phyloP scores from a whole-genome alignment of 257 asterid genomes.

The Fraxinus cuspidata region DNA sequence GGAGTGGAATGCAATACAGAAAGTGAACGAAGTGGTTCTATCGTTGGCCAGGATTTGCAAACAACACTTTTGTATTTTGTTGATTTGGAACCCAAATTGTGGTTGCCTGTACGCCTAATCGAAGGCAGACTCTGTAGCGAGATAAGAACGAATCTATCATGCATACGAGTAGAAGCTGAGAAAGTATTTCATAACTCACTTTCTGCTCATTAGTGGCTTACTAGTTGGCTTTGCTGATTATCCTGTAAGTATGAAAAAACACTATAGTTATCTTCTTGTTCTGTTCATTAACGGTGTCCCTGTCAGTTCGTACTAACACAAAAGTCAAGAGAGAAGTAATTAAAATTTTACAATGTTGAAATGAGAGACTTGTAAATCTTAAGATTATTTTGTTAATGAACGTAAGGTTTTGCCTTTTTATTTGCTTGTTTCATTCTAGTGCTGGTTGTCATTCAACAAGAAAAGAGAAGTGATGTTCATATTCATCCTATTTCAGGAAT shows the following conservation, averaged over 20 bases:
- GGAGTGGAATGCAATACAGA: constrained; percentile 38
- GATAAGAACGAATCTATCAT: constrained; percentile 59
- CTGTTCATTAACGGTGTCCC: background rate
- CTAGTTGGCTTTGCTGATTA: constrained; percentile 12
- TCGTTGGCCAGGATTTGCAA: constrained; percentile 38
- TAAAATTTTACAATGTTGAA: background rate
- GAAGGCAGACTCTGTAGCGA: constrained; percentile 78
- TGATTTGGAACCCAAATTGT: constrained; percentile 72
- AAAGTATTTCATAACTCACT: constrained; percentile 36
- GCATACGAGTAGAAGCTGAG: constrained; percentile 67
- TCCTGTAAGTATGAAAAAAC: constrained; percentile 19
- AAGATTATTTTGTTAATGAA: background rate
- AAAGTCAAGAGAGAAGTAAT: background rate
- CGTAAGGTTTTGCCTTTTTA: background rate
- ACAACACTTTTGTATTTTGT: constrained; percentile 65
- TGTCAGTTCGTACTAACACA: background rate
- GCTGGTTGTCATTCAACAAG: background rate
- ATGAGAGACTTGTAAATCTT: background rate
- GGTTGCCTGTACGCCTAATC: constrained; percentile 80
- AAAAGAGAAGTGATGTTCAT: background rate
- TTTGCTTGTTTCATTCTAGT: constrained; percentile 2
- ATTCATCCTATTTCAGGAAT: constrained; percentile 19
- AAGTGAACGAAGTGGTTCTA: constrained; percentile 31
- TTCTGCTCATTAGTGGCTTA: constrained; percentile 22
- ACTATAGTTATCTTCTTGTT: background rate